Conservation (phyloP, 148 eudicot genomes). For the Pouteria glomerata region DNA sequence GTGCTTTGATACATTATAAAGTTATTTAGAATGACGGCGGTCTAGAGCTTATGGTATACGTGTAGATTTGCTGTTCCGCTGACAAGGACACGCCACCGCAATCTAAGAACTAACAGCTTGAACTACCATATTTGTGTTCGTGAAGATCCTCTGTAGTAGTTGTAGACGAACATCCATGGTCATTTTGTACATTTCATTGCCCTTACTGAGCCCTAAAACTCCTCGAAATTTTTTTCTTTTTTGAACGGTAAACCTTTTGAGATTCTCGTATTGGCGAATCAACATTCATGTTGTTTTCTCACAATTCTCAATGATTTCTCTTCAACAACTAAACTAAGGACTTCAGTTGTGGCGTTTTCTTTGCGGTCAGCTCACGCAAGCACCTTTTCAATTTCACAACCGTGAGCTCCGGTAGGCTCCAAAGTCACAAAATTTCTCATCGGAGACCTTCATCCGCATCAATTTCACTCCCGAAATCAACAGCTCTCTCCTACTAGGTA, state of each 20-base stretch:
- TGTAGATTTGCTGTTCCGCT: too few species aligned
- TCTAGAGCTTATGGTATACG: too few species aligned
- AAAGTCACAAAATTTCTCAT: too few species aligned
- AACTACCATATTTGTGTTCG: background rate
- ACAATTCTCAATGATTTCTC: background rate
- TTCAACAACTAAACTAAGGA: background rate
- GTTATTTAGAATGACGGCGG: too few species aligned
- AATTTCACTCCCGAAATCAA: background rate
- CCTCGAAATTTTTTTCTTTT: background rate
- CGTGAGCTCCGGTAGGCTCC: too few species aligned
- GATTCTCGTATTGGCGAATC: background rate
- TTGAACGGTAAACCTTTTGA: too few species aligned
- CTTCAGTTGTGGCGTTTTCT: background rate
- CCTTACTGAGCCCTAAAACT: background rate
- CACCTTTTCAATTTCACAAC: too few species aligned
- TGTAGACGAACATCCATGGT: background rate
- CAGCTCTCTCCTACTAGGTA: background rate
- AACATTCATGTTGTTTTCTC: conserved; percentile 7
- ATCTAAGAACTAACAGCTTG: too few species aligned
- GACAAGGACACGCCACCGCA: too few species aligned
- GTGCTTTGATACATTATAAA: too few species aligned
- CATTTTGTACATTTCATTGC: background rate
- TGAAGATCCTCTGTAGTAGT: background rate
- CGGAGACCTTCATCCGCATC: background rate
- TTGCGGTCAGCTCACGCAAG: background rate